Percentiles rank a stretch among this genome's conserved stretches.
phyloP scores from a whole-genome alignment of 2,329 filamentous ascomycete genomes.

The Penicillium sp. region DNA sequence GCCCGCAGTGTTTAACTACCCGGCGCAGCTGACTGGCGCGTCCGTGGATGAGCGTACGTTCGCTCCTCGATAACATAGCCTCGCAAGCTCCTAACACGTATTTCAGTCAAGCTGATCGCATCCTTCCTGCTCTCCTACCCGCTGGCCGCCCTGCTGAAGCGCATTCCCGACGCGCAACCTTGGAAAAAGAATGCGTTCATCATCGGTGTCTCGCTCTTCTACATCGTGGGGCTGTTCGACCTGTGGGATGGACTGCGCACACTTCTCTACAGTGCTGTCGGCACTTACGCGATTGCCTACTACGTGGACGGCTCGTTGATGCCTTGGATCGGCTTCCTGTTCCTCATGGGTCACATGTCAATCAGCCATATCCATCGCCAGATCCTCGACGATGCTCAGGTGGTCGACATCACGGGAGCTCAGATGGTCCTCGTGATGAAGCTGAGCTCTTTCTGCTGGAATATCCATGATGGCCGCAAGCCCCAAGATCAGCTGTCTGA shows the following conservation, averaged over 20 bases:
- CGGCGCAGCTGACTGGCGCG: constrained; percentile 57
- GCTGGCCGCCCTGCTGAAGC: constrained; percentile 81
- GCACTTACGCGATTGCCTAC: constrained; percentile 78
- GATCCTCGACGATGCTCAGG: constrained; percentile 61
- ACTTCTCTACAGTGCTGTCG: constrained; percentile 73
- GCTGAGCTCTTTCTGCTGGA: constrained; percentile 94
- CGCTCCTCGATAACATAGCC: not conserved
- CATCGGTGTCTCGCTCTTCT: constrained; percentile 78
- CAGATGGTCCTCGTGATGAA: constrained; percentile 99
- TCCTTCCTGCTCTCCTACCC: constrained; percentile 92
- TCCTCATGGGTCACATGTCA: constrained; percentile 94
- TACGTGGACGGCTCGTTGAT: constrained; percentile 86
- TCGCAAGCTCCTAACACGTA: constrained; percentile 2
- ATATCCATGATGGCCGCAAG: constrained; percentile 86
- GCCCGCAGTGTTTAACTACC: constrained; percentile 59
- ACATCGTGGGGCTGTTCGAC: constrained; percentile 88
- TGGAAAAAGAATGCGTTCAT: constrained; percentile 85
- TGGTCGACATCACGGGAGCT: constrained; percentile 83
- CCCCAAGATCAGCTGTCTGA: constrained; percentile 78
- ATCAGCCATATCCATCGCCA: constrained; percentile 83
- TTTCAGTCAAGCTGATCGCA: constrained; percentile 82
- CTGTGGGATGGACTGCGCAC: constrained; percentile 83
- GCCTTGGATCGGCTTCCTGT: constrained; percentile 95
- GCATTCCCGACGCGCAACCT: constrained; percentile 80
- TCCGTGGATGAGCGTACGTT: constrained; percentile 62